Evolutionary conservation across 768 basidiomycete species (phyloP).

Genomic region (Tricholoma bakamatsutake): DNA sequence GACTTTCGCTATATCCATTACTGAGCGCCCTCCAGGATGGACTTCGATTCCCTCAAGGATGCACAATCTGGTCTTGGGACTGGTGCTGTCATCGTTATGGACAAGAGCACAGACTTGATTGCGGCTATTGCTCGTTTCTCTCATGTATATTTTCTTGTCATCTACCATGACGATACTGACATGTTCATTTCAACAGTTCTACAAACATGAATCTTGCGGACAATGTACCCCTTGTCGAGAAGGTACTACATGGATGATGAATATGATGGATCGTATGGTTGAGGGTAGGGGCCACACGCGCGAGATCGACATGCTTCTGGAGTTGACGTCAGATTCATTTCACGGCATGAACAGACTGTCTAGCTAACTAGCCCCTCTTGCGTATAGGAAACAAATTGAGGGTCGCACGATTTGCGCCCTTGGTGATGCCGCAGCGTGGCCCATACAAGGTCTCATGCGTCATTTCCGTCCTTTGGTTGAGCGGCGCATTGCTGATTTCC

Average conservation of each 20-base stretch:
- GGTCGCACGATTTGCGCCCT: conserved; percentile 96
- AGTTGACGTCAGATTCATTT: conserved; percentile 65
- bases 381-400: conserved; percentile 84
- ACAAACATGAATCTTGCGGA: conserved; percentile 98
- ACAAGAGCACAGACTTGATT: conserved; percentile 95
- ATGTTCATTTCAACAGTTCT: conserved; percentile 52
- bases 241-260: conserved; percentile 99
- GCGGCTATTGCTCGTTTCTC: conserved; percentile 92
- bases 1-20: background rate
- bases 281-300: conserved; percentile 86
- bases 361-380: background rate
- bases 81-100: conserved; percentile 98
- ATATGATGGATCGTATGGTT: conserved; percentile 98
- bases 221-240: conserved; percentile 95
- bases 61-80: conserved; percentile 96
- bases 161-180: background rate
- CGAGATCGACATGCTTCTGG: conserved; percentile 97
- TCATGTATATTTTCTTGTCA: conserved; percentile 36
- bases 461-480: conserved; percentile 98
- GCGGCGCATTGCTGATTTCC: conserved; percentile 74
- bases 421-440: conserved; percentile 98
- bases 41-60: conserved; percentile 96
- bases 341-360: background rate
- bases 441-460: conserved; percentile 95
- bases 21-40: conserved; percentile 61